Percentiles rank a stretch among this genome's conserved stretches.
Evolutionary conservation across 345 rosid species (phyloP).

Genomic region (Euphorbia tirucalli): DNA sequence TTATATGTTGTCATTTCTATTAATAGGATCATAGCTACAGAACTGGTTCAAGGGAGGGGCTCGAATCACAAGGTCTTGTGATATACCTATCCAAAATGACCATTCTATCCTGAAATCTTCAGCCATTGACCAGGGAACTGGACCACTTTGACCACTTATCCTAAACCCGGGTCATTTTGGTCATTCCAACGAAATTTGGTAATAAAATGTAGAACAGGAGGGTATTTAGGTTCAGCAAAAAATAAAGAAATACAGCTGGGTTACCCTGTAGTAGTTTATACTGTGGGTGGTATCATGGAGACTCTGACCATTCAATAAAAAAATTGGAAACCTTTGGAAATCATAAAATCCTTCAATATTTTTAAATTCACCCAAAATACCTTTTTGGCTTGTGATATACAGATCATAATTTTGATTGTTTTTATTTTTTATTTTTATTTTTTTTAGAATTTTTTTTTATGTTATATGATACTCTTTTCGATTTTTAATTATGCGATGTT

Average conservation of each 20-base stretch:
- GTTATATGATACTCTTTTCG: no score
- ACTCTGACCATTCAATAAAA: slow-evolving; percentile 27
- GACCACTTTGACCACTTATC: slow-evolving; percentile 36
- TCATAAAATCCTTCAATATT: slow-evolving; percentile 23
- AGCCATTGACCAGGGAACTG: slow-evolving; percentile 30
- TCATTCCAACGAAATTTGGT: background rate
- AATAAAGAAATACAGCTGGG: slow-evolving; percentile 19
- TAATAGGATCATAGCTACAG: slow-evolving; percentile 11
- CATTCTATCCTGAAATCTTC: slow-evolving; percentile 16
- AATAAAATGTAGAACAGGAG: background rate
- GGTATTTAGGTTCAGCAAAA: slow-evolving; percentile 24
- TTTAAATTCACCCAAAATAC: slow-evolving; percentile 8
- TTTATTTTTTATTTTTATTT: background rate
- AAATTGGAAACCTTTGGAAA: slow-evolving; percentile 26
- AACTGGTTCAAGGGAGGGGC: slow-evolving; percentile 14
- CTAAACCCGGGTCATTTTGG: slow-evolving; percentile 7
- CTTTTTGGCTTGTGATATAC: slow-evolving; percentile 3
- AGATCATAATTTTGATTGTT: no score
- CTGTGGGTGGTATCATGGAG: slow-evolving; percentile 27
- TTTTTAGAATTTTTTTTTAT: no score
- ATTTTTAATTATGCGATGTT: no score
- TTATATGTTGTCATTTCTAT: slow-evolving; percentile 10
- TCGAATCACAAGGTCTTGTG: slow-evolving; percentile 14
- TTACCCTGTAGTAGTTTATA: slow-evolving; percentile 17
- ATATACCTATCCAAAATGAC: slow-evolving; percentile 20